Evolutionary conservation across 768 basidiomycete species (phyloP).

Genomic region (Tulasnella sp.): DNA sequence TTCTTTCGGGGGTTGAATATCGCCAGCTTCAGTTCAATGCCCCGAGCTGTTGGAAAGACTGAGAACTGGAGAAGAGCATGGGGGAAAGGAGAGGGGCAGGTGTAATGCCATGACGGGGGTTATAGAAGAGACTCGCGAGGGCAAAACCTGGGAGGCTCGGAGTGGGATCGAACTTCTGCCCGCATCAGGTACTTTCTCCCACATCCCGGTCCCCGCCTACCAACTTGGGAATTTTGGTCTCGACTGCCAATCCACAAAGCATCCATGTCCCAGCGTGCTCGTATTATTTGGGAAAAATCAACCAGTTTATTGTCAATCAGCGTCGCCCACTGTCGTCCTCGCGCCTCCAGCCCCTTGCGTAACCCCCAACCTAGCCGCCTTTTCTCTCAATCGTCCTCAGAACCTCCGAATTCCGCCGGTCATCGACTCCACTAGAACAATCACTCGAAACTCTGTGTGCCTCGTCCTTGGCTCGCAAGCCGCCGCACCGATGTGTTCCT

Average conservation of each 20-base stretch:
- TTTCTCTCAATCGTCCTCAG: neutral
- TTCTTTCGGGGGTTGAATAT: neutral
- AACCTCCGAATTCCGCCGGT: neutral
- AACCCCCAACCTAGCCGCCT: neutral
- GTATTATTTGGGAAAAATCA: neutral
- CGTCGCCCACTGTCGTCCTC: neutral
- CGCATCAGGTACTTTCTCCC: neutral
- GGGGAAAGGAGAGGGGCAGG: neutral
- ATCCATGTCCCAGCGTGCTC: neutral
- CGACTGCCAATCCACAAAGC: neutral
- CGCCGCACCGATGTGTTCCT: neutral
- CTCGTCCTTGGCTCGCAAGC: neutral
- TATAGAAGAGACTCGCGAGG: constrained; percentile 1
- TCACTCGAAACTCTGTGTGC: neutral
- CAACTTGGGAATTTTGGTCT: neutral
- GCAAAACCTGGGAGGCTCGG: constrained; percentile 1
- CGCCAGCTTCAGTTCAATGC: neutral
- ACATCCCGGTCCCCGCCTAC: neutral
- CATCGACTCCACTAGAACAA: neutral
- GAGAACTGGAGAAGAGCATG: constrained; percentile 1
- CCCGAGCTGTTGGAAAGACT: neutral
- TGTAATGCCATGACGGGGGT: neutral
- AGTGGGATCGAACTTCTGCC: neutral
- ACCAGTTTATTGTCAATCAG: neutral
- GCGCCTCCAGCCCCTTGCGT: neutral